phyloP scores from a whole-genome alignment of 257 asterid genomes.

The Hygrophila difformis region DNA sequence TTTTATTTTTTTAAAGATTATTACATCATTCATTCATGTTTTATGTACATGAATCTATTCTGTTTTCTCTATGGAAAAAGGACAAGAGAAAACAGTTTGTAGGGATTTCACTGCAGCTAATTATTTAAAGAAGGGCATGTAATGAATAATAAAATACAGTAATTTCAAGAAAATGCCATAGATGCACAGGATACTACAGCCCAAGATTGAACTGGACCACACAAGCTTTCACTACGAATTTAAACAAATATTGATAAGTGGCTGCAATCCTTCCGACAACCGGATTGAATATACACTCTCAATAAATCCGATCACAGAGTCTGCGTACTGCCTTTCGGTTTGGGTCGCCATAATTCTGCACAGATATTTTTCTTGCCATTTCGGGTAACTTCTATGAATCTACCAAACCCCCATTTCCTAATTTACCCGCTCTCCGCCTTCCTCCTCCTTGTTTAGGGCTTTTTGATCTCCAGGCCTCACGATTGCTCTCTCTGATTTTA shows the following conservation, averaged over 20 bases:
- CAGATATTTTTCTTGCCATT: slow-evolving; percentile 32
- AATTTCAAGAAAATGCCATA: too few species aligned
- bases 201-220: neutral
- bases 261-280: slow-evolving; percentile 15
- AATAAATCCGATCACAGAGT: slow-evolving; percentile 13
- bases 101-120: neutral
- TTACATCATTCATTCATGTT: too few species aligned
- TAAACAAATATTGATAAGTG: slow-evolving; percentile 7
- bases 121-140: too few species aligned
- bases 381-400: slow-evolving; percentile 33
- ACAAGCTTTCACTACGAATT: neutral
- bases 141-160: too few species aligned
- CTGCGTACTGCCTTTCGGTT: slow-evolving; percentile 14
- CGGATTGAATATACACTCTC: slow-evolving; percentile 14
- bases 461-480: slow-evolving; percentile 32
- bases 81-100: too few species aligned
- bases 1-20: too few species aligned
- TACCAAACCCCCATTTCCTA: neutral
- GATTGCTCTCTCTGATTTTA: too few species aligned
- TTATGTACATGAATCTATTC: too few species aligned
- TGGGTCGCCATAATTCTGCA: neutral
- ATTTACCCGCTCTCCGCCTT: neutral
- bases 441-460: slow-evolving; percentile 16
- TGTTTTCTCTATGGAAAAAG: too few species aligned
- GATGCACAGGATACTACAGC: too few species aligned